Base-by-base conservation (phyloP, 257 asterid species). In the Nicotiana tabacum region DNA sequence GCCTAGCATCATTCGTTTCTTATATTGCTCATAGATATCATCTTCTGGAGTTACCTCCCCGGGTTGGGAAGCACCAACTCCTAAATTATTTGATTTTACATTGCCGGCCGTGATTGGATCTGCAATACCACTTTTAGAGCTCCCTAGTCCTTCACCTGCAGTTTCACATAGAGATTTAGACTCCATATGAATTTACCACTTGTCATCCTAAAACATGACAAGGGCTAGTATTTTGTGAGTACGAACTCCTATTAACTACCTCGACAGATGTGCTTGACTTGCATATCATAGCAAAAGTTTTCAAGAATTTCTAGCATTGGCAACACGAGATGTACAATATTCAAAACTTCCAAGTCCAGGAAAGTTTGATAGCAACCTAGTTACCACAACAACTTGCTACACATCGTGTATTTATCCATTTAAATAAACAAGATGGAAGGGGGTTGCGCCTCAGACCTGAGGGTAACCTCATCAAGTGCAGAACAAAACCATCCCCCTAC, bases 1-100 rank as follows among this genome's bases (percentile, higher is more conserved):
- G 64, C 99, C 98, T 30, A 95, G 95, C 98, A 95, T 95, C 98
- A 95, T 95, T 39, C 97, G 93, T 85, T 95, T 95, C 89, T 95
- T 95, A 67, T 95, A 95, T 90, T 95, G 98, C 87, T 95, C 98
- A 39, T 95, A 95, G 46, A 95, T 95, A 87, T 95, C 99, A 83
- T 95, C 99, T 0, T 92, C 98, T 29, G 97, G 78, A 12, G 88
- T 86, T n/a, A 94, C 99, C 87, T 95, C 97, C 2, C 99, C 97
- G 0, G 99, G 99, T 57, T 92, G 90, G 1, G 87, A 90, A 48
- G 98, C 99, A 66, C 98, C 99, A 80, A 95, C 97, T 48, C 98
- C 99, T 89, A 95, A 85, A 92, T 95, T 82, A 87, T 95, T 91
- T 79, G 89, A 87, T 82, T 93, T 95, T 68, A 95, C 94, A 70